Percentiles rank a stretch among this genome's conserved stretches.
Conservation (phyloP, 441 rosid species). For the Gossypium schwendimanii region DNA sequence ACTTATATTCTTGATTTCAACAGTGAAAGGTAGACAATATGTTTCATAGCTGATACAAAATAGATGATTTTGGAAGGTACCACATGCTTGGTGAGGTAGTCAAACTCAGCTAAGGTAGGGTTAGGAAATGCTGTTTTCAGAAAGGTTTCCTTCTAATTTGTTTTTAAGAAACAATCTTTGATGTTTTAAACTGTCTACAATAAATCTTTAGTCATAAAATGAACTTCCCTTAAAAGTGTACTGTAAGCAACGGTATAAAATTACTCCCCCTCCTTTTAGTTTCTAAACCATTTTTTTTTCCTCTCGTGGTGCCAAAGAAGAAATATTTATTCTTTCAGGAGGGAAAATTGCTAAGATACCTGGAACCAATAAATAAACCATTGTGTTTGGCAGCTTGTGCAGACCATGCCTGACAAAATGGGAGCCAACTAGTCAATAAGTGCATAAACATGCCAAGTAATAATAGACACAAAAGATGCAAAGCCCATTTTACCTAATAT, state of each 20-base stretch:
- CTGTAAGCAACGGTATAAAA: background rate
- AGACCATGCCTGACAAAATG: slow-evolving; percentile 71
- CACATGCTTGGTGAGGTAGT: background rate
- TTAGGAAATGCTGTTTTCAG: background rate
- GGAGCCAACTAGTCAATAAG: slow-evolving; percentile 16
- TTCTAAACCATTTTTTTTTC: background rate
- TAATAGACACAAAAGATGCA: slow-evolving; percentile 15
- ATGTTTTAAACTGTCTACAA: background rate
- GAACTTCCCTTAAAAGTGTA: background rate
- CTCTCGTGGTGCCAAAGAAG: background rate
- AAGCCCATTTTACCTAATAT: slow-evolving; percentile 56
- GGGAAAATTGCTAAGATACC: slow-evolving; percentile 33
- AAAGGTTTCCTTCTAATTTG: background rate
- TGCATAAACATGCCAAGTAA: slow-evolving; percentile 18
- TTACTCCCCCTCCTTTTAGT: background rate
- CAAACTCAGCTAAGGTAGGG: background rate
- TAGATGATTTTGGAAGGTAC: background rate
- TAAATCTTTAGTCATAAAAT: background rate
- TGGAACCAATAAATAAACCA: slow-evolving; percentile 87
- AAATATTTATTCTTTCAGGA: background rate
- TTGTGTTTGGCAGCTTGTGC: slow-evolving; percentile 69
- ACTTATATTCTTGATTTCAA: background rate
- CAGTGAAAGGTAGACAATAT: background rate
- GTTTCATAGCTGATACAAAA: background rate
- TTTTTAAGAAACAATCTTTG: background rate